phyloP scores from a whole-genome alignment of 2,329 filamentous ascomycete species.

The Trematosphaeria pertusa region DNA sequence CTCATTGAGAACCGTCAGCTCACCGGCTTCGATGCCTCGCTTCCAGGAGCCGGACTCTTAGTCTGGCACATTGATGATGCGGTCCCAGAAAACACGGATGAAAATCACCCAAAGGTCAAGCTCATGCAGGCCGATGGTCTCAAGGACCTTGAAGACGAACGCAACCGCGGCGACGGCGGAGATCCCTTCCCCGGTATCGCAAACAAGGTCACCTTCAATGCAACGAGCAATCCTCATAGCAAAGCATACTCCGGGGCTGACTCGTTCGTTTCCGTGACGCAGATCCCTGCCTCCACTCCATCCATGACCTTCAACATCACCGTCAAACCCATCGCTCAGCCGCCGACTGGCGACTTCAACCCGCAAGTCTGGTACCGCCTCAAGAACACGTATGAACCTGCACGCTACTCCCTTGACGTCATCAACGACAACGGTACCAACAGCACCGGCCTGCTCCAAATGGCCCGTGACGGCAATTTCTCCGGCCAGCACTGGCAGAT shows the following conservation, averaged over 20 bases:
- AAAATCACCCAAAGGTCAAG: conserved; percentile 27
- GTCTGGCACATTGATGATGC: conserved; percentile 34
- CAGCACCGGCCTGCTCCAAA: conserved; percentile 21
- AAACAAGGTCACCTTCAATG: conserved; percentile 20
- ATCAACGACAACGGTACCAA: conserved; percentile 27
- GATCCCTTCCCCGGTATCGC: conserved; percentile 27
- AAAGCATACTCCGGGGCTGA: conserved; percentile 24
- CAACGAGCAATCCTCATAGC: conserved; percentile 24
- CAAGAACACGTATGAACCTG: conserved; percentile 24
- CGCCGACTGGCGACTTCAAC: conserved; percentile 16
- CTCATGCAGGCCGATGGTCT: conserved; percentile 33
- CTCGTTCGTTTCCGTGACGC: conserved; percentile 23
- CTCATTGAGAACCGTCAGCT: conserved; percentile 30
- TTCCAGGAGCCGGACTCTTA: conserved; percentile 28
- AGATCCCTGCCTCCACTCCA: conserved; percentile 18
- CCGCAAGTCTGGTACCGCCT: conserved; percentile 29
- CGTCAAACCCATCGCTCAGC: conserved; percentile 17
- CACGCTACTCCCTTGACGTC: conserved; percentile 26
- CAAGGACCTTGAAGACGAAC: conserved; percentile 20
- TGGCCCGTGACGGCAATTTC: conserved; percentile 24
- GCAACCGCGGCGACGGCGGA: conserved; percentile 23
- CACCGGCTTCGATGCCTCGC: conserved; percentile 23
- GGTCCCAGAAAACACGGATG: conserved; percentile 20
- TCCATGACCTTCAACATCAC: conserved; percentile 30
- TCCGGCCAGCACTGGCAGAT: conserved; percentile 36